These are phyloP conservation scores for Claviceps citrina DNA, from an alignment of 2,329 filamentous ascomycete species.

Conservation along the genomic window DNA sequence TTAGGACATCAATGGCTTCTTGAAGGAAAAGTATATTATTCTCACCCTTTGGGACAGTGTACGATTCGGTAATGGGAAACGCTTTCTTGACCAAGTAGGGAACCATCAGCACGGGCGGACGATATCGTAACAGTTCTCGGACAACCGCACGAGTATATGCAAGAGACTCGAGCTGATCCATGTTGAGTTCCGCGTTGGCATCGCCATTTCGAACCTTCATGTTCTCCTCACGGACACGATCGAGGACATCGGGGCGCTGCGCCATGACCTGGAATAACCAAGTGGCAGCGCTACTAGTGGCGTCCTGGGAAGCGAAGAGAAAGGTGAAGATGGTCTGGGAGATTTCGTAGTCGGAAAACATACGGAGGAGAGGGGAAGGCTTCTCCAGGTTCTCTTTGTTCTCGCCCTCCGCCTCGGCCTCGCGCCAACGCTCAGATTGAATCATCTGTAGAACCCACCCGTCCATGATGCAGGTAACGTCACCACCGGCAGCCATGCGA, in stretches of 20 bases:
- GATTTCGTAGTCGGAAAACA: constrained; percentile 84
- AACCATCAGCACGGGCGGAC: constrained; percentile 92
- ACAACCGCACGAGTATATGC: constrained; percentile 84
- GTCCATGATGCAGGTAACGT: constrained; percentile 86
- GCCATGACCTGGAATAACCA: constrained; percentile 94
- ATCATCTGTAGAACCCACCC: constrained; percentile 83
- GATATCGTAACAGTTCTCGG: constrained; percentile 80
- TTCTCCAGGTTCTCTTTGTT: constrained; percentile 57
- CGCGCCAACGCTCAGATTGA: constrained; percentile 66
- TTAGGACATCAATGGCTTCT: neutral
- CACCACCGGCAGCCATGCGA: constrained; percentile 75
- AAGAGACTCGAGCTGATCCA: constrained; percentile 81
- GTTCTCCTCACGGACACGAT: constrained; percentile 86
- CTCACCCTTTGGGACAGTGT: constrained; percentile 79
- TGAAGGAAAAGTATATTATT: neutral
- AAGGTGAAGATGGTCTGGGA: constrained; percentile 90
- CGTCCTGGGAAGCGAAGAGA: constrained; percentile 93
- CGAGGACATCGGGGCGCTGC: constrained; percentile 81
- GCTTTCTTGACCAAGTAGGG: constrained; percentile 89
- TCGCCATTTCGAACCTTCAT: constrained; percentile 61
- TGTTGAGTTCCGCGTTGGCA: constrained; percentile 49
- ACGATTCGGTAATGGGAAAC: constrained; percentile 75
- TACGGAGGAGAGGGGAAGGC: constrained; percentile 66
- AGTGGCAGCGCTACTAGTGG: constrained; percentile 80
- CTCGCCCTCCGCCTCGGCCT: constrained; percentile 59